Base-by-base conservation (phyloP, 352 stramenopile species). In the Halophytophthora batemanensis region DNA sequence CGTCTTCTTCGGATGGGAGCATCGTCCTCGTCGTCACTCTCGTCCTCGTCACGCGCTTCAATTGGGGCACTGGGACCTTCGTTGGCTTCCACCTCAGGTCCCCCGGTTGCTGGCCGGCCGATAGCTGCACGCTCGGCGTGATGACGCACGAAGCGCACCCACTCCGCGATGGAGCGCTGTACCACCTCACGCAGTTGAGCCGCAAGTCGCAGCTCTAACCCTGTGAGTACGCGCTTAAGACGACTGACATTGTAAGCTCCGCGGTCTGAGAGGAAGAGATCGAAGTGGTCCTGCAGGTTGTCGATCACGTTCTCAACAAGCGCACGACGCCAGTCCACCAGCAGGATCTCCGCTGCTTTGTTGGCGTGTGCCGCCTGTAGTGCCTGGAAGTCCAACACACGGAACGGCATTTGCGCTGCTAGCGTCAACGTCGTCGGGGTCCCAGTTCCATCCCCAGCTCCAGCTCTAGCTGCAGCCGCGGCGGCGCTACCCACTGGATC, bases 301-400 rank as follows among this genome's bases (percentile, higher is more conserved):
- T 98, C 92, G 59, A 97, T 93, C 34, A 97, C 77, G 44, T 95
- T 96, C 64, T 98, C 92, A 8, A 93, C 71, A 29, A 97, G 91
- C 2, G 87, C 75, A 10, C 86, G 82, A 13, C 88, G 74, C 87
- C 91, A 98, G 45, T 97, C 92, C 23, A 87, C 69, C 0, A 89
- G 59, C 23, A 94, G 51, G 31, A 91, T 85, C 61, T 92, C 80
- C 0, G 79, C 71, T 0, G 63, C 71, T 35, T 89, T 91, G 62
- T 90, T 90, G 19, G 83, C 77, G 31, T 90, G 81, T 15, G 74
- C 68, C 0, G 71, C 70, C 55, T 96, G 85, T 17, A 93, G 59
- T 2, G 76, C 78, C 17, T 86, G 70, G 53, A 98, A 98, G 39
- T 95, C 82, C 8, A 87, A 48, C 14, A 97, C 53, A 0, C 83